phyloP scores from a whole-genome alignment of 495 filamentous ascomycete species.

The Talaromyces borbonicus region DNA sequence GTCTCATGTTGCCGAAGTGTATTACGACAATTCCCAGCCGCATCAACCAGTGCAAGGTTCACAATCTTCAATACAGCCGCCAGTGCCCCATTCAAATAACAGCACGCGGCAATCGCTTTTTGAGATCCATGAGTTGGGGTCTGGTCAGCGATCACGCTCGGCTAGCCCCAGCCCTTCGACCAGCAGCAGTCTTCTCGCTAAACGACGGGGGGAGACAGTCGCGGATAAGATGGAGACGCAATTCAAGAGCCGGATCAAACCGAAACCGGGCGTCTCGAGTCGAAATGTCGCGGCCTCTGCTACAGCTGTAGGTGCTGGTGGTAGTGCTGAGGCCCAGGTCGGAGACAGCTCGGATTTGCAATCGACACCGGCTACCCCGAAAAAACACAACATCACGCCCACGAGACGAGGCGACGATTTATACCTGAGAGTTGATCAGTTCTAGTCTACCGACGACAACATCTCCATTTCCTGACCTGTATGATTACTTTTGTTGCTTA shows the following conservation, averaged over 20 bases:
- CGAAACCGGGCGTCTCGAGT: not conserved
- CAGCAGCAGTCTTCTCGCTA: constrained; percentile 2
- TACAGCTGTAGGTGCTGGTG: not conserved
- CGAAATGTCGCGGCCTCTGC: not conserved
- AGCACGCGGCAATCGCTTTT: too few species aligned
- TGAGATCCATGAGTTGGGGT: not conserved
- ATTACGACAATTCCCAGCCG: not conserved
- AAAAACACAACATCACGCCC: constrained; percentile 29
- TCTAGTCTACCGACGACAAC: too few species aligned
- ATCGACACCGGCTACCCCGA: not conserved
- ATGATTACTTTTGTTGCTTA: not conserved
- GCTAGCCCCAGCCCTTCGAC: constrained; percentile 4
- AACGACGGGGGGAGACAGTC: constrained; percentile 7
- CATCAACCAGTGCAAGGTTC: too few species aligned
- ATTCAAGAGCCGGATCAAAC: constrained; percentile 1
- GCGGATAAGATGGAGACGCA: constrained; percentile 6
- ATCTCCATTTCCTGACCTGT: not conserved
- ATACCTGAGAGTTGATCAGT: constrained; percentile 29
- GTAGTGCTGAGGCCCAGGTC: not conserved
- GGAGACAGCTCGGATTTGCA: not conserved
- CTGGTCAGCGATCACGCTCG: not conserved
- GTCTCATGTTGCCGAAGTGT: constrained; percentile 1
- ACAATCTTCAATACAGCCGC: too few species aligned
- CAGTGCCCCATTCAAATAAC: too few species aligned
- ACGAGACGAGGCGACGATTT: constrained; percentile 26